These are phyloP conservation scores for Daldinia eschscholtzii DNA, from an alignment of 2,329 filamentous ascomycete genomes.

Conservation along the genomic window DNA sequence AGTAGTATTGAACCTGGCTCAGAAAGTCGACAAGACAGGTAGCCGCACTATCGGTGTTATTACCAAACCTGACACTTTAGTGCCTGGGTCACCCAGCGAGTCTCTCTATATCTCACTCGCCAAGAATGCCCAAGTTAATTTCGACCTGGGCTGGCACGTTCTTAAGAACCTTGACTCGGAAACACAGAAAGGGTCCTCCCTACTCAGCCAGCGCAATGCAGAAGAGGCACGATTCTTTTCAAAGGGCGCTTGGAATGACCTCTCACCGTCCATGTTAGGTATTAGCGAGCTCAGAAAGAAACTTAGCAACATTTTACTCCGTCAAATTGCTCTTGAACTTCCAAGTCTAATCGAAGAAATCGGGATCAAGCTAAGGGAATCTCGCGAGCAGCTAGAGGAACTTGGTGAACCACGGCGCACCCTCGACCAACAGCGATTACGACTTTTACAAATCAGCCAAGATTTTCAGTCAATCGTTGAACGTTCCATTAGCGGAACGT, in stretches of 20 bases:
- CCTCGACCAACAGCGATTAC: constrained; percentile 60
- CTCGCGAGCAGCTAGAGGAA: constrained; percentile 55
- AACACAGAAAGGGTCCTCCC: constrained; percentile 47
- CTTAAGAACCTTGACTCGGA: constrained; percentile 61
- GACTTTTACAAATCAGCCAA: constrained; percentile 61
- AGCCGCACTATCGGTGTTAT: constrained; percentile 63
- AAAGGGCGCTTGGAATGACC: constrained; percentile 54
- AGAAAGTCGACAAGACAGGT: constrained; percentile 52
- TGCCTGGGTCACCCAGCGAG: constrained; percentile 57
- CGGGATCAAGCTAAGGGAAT: constrained; percentile 52
- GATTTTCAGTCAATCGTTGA: constrained; percentile 60
- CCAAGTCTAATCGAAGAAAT: constrained; percentile 62
- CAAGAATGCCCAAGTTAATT: constrained; percentile 60
- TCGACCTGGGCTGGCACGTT: constrained; percentile 67
- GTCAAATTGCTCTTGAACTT: constrained; percentile 62
- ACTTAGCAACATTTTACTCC: constrained; percentile 64
- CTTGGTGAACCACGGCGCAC: constrained; percentile 65
- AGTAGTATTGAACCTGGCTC: constrained; percentile 64
- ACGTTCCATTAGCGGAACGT: constrained; percentile 64
- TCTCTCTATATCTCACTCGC: constrained; percentile 57
- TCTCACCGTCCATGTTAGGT: constrained; percentile 58
- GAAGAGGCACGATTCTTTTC: constrained; percentile 61
- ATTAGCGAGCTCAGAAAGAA: constrained; percentile 61
- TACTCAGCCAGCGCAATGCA: constrained; percentile 54
- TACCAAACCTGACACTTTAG: constrained; percentile 61